phyloP scores from a whole-genome alignment of 2,329 filamentous ascomycete species.

The Fusarium falciforme region DNA sequence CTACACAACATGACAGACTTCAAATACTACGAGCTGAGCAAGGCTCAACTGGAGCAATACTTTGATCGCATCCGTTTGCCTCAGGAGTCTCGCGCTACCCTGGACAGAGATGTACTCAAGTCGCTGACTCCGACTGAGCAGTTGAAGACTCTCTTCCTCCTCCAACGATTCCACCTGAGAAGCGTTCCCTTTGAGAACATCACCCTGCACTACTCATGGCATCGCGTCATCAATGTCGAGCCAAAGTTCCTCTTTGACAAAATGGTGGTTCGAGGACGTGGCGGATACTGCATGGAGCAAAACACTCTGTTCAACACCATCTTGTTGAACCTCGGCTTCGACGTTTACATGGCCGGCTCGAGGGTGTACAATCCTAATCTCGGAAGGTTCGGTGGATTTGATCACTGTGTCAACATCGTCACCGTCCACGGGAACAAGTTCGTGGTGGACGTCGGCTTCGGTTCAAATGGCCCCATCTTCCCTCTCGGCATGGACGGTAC shows the following conservation, averaged over 20 bases:
- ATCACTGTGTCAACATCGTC: slow-evolving; percentile 71
- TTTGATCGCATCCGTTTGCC: slow-evolving; percentile 25
- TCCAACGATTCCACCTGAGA: slow-evolving; percentile 57
- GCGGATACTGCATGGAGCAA: slow-evolving; percentile 66
- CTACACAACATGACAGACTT: neutral
- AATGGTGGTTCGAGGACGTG: slow-evolving; percentile 50
- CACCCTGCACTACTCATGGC: slow-evolving; percentile 60
- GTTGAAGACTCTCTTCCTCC: slow-evolving; percentile 46
- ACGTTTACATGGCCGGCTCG: slow-evolving; percentile 62
- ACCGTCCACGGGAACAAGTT: slow-evolving; percentile 60
- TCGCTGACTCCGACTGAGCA: slow-evolving; percentile 27
- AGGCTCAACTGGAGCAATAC: slow-evolving; percentile 22
- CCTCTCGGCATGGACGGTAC: slow-evolving; percentile 47
- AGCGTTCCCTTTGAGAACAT: slow-evolving; percentile 67
- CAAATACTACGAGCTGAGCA: neutral
- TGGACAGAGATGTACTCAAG: neutral
- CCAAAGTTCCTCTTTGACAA: slow-evolving; percentile 57
- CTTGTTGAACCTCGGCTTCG: slow-evolving; percentile 60
- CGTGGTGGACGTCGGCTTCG: slow-evolving; percentile 71
- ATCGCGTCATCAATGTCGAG: slow-evolving; percentile 52
- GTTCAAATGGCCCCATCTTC: slow-evolving; percentile 54
- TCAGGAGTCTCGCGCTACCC: neutral
- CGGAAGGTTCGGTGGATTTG: slow-evolving; percentile 27
- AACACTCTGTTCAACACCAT: slow-evolving; percentile 59
- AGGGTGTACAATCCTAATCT: slow-evolving; percentile 46